Base-by-base conservation (phyloP, 2,329 filamentous ascomycete species). In the Albophoma yamanashiensis region DNA sequence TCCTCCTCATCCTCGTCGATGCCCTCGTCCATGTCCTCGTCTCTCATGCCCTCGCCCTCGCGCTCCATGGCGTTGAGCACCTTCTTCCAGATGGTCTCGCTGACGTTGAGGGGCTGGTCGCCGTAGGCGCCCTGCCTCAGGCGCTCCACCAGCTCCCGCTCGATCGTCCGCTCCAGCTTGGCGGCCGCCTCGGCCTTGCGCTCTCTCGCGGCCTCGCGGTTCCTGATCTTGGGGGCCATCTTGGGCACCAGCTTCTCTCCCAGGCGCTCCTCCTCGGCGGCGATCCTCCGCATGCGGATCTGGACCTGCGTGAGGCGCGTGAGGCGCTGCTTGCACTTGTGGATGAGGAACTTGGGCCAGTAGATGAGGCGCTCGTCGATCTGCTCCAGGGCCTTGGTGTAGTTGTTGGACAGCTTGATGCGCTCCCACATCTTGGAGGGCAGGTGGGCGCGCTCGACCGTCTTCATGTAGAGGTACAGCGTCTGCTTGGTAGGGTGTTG, bases 401-500 rank as follows among this genome's bases (percentile, higher is more conserved):
- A 97, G 79, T 97, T 97, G 68, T 86, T 85, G 36, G 91, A 91
- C 40, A 99, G 80, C 71, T 92, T 90, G 72, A 97, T 91, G 67
- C 88, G 87, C 77, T 97, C 92, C 94, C 94, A 99, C 78, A 93
- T 86, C 75, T 96, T 95, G 61, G 85, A 88, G 1, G 93, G 94
- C 75, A 93, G 84, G 74, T 92, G 93, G 15, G 89, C 82, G 63
- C 94, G 89, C 79, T 96, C 92, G 66, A 92, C 85, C 5, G 91
- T 94, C 79, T 97, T 97, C 82, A 96, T 96, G 82, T 96, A 97
- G 60, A 97, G 87, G 77, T 97, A 97, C 64, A 97, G 82, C 11
- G 85, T 86, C 64, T 90, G 89, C 58, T 90, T 92, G 62, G 74
- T 87, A 78, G 92, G 88, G 69, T 95, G 86, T 59, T 89, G 85